Conservation (phyloP, 805 yeast genomes). For the Hanseniaspora hatyaiensis region DNA sequence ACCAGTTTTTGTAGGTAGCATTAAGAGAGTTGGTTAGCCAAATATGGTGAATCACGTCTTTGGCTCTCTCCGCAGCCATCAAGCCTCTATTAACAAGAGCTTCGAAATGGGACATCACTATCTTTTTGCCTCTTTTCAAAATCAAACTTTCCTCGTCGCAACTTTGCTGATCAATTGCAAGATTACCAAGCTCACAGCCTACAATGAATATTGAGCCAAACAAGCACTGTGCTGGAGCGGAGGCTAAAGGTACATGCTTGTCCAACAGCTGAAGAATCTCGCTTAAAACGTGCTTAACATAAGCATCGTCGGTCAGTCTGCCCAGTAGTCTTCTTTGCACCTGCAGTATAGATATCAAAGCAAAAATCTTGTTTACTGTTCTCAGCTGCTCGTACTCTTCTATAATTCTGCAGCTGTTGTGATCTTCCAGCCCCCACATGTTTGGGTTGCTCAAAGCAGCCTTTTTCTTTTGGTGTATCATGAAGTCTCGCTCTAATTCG, state of each 20-base stretch:
- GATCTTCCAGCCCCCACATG: not conserved
- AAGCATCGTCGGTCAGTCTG: not conserved
- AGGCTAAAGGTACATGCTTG: slow-evolving; percentile 3
- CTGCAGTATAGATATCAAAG: slow-evolving; percentile 12
- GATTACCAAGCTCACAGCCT: slow-evolving; percentile 14
- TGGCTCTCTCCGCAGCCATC: slow-evolving; percentile 14
- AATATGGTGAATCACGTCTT: slow-evolving; percentile 2
- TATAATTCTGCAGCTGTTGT: not conserved
- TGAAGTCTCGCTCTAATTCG: slow-evolving; percentile 14
- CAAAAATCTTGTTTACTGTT: slow-evolving; percentile 15
- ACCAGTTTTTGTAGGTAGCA: slow-evolving; percentile 10
- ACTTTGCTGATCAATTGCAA: not conserved
- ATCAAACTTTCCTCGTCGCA: not conserved
- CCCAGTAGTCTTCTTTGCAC: slow-evolving; percentile 13
- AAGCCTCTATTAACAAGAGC: slow-evolving; percentile 1
- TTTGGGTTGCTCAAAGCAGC: not conserved
- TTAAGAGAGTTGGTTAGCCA: slow-evolving; percentile 11
- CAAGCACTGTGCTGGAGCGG: slow-evolving; percentile 14
- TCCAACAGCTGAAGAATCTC: not conserved
- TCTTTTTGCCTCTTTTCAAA: not conserved
- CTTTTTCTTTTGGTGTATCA: slow-evolving; percentile 2
- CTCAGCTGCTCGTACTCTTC: slow-evolving; percentile 9
- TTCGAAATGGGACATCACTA: slow-evolving; percentile 10
- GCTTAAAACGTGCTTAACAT: slow-evolving; percentile 2
- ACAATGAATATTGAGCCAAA: slow-evolving; percentile 12